phyloP scores from a whole-genome alignment of 2,329 filamentous ascomycete genomes.

The Sporothrix phasma region DNA sequence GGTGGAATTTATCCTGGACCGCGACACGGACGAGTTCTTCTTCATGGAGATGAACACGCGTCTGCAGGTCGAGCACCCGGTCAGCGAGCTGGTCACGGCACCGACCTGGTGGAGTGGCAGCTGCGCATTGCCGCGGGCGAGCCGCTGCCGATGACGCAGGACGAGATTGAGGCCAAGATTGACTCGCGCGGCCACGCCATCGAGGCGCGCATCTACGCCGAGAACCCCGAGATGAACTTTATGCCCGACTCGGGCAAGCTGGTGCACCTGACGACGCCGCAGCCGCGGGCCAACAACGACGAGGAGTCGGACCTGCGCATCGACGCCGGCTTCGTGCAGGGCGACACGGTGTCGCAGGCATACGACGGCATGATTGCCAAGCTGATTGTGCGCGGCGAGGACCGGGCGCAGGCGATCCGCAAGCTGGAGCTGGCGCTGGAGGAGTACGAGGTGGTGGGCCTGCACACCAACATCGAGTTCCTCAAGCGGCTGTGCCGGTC shows the following conservation, averaged over 20 bases:
- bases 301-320: conserved; percentile 66
- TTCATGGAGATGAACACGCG: conserved; percentile 81
- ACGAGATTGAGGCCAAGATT: conserved; percentile 65
- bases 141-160: conserved; percentile 45
- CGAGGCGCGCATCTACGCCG: conserved; percentile 92
- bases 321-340: conserved; percentile 84
- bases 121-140: conserved; percentile 61
- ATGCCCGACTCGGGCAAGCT: conserved; percentile 87
- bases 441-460: conserved; percentile 84
- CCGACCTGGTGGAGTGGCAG: conserved; percentile 88
- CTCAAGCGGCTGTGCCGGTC: conserved; percentile 78
- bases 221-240: conserved; percentile 86
- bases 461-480: conserved; percentile 95
- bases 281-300: conserved; percentile 12
- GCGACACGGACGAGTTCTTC: conserved; percentile 69
- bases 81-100: conserved; percentile 62
- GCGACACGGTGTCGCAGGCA: conserved; percentile 84
- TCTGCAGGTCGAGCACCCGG: conserved; percentile 92
- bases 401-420: conserved; percentile 69
- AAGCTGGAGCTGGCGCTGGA: conserved; percentile 73
- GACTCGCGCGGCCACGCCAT: conserved; percentile 72
- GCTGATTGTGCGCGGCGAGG: conserved; percentile 77
- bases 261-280: conserved; percentile 69
- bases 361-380: conserved; percentile 99
- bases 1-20: conserved; percentile 83